phyloP scores from a whole-genome alignment of 371 early-diverging fungal genomes.

The Apophysomyces ossiformis region DNA sequence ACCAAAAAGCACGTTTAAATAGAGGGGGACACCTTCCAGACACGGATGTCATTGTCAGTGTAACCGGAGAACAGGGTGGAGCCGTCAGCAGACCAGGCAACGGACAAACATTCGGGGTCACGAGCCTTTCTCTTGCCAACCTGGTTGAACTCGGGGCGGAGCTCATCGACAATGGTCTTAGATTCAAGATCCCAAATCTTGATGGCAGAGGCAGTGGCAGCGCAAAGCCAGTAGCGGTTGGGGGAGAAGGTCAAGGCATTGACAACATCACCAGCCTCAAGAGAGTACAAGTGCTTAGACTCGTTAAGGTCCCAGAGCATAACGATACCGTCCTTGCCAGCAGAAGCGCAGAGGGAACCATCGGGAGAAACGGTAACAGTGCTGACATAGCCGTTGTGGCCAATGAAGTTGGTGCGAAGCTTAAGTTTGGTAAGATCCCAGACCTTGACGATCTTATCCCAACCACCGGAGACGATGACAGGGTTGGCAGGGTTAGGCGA shows the following conservation, averaged over 20 bases:
- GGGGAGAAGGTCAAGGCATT: conserved; percentile 98
- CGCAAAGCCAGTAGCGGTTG: conserved; percentile 99
- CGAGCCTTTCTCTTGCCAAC: conserved; percentile 71
- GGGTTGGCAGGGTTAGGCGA: conserved; percentile 98
- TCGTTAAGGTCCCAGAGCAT: conserved; percentile 99
- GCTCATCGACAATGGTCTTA: conserved; percentile 96
- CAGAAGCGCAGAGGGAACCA: conserved; percentile 99
- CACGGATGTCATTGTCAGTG: conserved; percentile 95
- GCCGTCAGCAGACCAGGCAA: conserved; percentile 98
- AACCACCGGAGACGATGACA: conserved; percentile 96
- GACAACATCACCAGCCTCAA: conserved; percentile 95
- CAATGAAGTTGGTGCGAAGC: conserved; percentile 98
- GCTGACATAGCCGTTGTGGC: conserved; percentile 98
- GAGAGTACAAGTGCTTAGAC: conserved; percentile 98
- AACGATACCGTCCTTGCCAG: conserved; percentile 98
- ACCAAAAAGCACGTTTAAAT: conserved; percentile 30
- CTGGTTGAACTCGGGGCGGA: conserved; percentile 87
- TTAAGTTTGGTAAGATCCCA: conserved; percentile 99
- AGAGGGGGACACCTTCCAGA: conserved; percentile 88
- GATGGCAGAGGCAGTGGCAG: conserved; percentile 96
- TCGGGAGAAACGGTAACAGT: conserved; percentile 99
- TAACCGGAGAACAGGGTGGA: conserved; percentile 98
- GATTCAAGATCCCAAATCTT: conserved; percentile 99
- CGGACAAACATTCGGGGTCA: conserved; percentile 89
- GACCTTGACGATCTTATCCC: conserved; percentile 99